Percentiles rank a stretch among this genome's conserved stretches.
These are phyloP conservation scores for Stephanodiscus triporus DNA, from an alignment of 108 stramenopile genomes.

Conservation along the genomic window DNA sequence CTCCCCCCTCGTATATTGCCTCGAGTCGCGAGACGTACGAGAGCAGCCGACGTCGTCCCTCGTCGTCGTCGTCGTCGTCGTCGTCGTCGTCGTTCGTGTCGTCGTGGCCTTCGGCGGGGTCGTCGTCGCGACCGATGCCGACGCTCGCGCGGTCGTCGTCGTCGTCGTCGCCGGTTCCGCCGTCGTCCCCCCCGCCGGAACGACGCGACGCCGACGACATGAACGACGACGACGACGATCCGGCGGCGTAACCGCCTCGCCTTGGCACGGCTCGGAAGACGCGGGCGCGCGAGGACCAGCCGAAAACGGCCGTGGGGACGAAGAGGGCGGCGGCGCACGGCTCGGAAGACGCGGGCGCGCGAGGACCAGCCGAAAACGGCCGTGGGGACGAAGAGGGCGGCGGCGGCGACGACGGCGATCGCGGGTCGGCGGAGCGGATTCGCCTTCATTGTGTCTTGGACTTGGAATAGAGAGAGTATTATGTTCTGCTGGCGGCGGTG, in stretches of 20 bases:
- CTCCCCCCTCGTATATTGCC: slow-evolving; percentile 18
- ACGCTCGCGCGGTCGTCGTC: background rate
- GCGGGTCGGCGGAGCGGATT: background rate
- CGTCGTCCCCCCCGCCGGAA: background rate
- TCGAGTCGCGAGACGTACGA: slow-evolving; percentile 11
- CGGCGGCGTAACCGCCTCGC: too few relatives aligned
- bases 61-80: background rate
- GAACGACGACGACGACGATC: background rate
- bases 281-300: background rate
- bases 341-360: background rate
- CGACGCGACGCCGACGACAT: background rate
- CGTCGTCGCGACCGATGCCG: background rate
- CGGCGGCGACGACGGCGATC: background rate
- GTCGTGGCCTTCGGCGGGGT: background rate
- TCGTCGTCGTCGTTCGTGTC: background rate
- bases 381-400: background rate
- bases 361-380: background rate
- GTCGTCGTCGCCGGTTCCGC: background rate
- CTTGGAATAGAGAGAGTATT: too few relatives aligned
- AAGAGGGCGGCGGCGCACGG: background rate
- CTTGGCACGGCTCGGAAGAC: too few relatives aligned
- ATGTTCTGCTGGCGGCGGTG: too few relatives aligned
- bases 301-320: background rate
- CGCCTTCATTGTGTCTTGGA: too few relatives aligned
- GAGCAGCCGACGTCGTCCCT: background rate